Evolutionary conservation across 2,329 filamentous ascomycete genomes (phyloP), one percentile per base, ranked within the genome.

Genomic region (Xylariaceae sp.): DNA sequence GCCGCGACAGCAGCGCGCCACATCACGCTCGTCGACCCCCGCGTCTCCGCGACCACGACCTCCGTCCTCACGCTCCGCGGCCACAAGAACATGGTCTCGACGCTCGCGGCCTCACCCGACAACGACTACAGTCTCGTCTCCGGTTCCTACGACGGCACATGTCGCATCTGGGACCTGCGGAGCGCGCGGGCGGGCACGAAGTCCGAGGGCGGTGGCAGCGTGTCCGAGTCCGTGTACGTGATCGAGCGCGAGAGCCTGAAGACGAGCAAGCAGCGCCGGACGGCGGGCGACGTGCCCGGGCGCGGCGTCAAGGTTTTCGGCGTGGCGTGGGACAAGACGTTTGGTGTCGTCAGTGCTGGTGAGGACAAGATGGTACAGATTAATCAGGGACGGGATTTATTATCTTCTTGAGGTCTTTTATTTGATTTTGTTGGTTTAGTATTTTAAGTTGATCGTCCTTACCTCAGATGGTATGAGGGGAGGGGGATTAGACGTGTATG

Each of bases 331-430:
- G 90, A 97, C 74, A 79, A 81, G 72, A 83, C 86, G 5, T 85
- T 95, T 71, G 95, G 94, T 1, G 93, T 99, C 72, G 88, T 97
- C 50, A 95, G 90, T 70, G 92, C 81, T 49, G 92, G 93, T 13
- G 92, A 97, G 81, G 94, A 99, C 72, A 96, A 94, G 78, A 87
- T 85, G 77, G 87, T 99, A 69, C 94, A 99, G 79, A 86, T 99
- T 62, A 97, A 99, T 74, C 82, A 83, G 66, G 87, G 85, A 15
- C 80, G 82, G 63, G 82, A 78, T 59, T 66, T 84, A 49, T 70
- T 82, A 50, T 69, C 60, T 30, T 53, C 57, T 13, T 42, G 8
- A n/a, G 51, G 4, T 10, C 5, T 53, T 8, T 7, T 11, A 8
- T 30, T 30, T 18, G 3, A 6, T 9, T 11, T n/a, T 35, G 10